phyloP scores from a whole-genome alignment of 371 early-diverging fungal genomes.

The Mucor saturninus region DNA sequence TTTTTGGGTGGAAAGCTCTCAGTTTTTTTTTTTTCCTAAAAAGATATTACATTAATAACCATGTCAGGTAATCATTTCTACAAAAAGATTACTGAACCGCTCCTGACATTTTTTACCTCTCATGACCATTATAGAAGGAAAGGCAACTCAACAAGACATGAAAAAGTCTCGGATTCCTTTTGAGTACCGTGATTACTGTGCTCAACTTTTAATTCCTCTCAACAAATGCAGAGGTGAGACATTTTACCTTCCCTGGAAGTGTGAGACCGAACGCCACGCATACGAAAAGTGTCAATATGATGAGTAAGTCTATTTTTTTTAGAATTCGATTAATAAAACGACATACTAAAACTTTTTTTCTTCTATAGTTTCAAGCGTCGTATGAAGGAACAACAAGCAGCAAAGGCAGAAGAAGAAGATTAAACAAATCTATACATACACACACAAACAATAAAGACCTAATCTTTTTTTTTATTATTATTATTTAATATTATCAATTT shows the following conservation, averaged over 20 bases:
- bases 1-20: neutral
- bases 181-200: constrained; percentile 93
- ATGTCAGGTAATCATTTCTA: constrained; percentile 7
- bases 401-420: constrained; percentile 29
- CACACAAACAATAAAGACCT: neutral
- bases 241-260: constrained; percentile 92
- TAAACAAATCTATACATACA: constrained; percentile 9
- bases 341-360: neutral
- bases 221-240: constrained; percentile 90
- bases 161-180: constrained; percentile 83
- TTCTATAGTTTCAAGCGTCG: constrained; percentile 33
- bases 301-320: constrained; percentile 66
- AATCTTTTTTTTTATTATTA: neutral
- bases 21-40: neutral
- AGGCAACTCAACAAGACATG: constrained; percentile 87
- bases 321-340: neutral
- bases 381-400: constrained; percentile 39
- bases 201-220: constrained; percentile 85
- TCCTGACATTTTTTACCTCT: neutral
- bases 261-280: constrained; percentile 86
- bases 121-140: constrained; percentile 50
- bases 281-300: constrained; percentile 97
- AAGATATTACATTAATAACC: neutral
- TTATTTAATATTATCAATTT: neutral
- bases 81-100: neutral